Percentiles rank a stretch among this genome's conserved stretches.
phyloP scores from a whole-genome alignment of 768 basidiomycete species.

The Lentinus brumalis region DNA sequence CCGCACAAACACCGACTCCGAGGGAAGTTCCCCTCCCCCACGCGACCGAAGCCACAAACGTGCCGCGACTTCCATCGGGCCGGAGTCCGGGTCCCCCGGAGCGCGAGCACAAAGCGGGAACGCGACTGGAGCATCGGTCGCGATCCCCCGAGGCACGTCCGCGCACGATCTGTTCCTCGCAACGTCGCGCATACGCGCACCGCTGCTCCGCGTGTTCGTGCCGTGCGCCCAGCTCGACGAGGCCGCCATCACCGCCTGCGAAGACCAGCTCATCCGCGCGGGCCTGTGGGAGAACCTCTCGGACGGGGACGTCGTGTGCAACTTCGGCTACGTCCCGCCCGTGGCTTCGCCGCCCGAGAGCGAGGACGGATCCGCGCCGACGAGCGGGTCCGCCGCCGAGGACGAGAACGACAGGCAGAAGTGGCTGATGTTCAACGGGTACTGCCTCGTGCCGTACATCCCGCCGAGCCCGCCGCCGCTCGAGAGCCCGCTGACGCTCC shows the following conservation, averaged over 20 bases:
- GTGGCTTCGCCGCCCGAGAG: constrained; percentile 26
- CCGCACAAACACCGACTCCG: constrained; percentile 22
- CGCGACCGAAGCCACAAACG: constrained; percentile 5
- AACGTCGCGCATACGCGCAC: constrained; percentile 64
- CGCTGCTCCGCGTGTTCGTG: constrained; percentile 73
- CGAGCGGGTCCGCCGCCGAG: constrained; percentile 17
- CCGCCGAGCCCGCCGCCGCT: constrained; percentile 58
- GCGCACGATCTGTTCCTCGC: constrained; percentile 68
- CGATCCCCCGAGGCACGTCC: constrained; percentile 22
- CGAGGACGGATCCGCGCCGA: constrained; percentile 23
- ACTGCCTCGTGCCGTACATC: constrained; percentile 58
- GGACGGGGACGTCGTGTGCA: constrained; percentile 76
- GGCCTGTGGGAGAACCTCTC: constrained; percentile 78
- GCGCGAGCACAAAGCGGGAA: neutral
- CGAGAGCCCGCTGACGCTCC: constrained; percentile 59
- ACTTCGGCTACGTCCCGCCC: constrained; percentile 74
- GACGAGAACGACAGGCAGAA: constrained; percentile 17
- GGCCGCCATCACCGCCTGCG: constrained; percentile 54
- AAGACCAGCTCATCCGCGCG: constrained; percentile 65
- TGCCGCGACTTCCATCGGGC: constrained; percentile 5
- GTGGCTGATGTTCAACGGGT: constrained; percentile 80
- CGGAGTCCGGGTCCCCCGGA: constrained; percentile 28
- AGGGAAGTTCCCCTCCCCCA: constrained; percentile 14
- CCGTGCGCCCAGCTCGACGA: constrained; percentile 62
- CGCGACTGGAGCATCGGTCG: constrained; percentile 25